phyloP scores from a whole-genome alignment of 345 rosid species.

The Tarenaya hassleriana region DNA sequence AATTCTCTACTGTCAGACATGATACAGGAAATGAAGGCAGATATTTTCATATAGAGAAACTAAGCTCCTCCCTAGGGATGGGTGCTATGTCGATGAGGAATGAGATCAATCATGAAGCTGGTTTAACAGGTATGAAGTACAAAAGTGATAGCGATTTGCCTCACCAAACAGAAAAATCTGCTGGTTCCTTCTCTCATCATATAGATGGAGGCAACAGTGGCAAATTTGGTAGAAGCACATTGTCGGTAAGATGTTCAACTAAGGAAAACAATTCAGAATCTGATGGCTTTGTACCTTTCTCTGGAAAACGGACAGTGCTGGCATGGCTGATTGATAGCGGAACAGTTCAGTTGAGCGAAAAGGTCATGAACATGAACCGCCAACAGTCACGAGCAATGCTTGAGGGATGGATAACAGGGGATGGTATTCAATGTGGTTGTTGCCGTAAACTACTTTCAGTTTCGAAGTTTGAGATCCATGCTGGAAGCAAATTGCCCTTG shows the following conservation, averaged over 20 bases:
- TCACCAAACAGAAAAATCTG: no score
- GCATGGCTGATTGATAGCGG: conserved; percentile 78
- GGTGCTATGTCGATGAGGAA: conserved; percentile 42
- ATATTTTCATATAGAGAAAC: conserved; percentile 53
- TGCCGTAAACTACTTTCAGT: conserved; percentile 62
- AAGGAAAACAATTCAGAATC: conserved; percentile 36
- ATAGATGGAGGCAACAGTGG: conserved; percentile 57
- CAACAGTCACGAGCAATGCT: conserved; percentile 36
- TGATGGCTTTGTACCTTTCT: conserved; percentile 54
- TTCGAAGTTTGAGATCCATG: conserved; percentile 75
- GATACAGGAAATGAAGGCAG: conserved; percentile 44
- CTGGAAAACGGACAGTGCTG: conserved; percentile 61
- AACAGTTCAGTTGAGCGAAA: conserved; percentile 45
- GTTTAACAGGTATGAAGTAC: conserved; percentile 26
- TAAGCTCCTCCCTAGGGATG: conserved; percentile 53
- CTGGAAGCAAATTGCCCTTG: conserved; percentile 64
- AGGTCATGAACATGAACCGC: conserved; percentile 65
- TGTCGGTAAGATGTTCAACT: conserved; percentile 54
- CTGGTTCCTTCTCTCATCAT: conserved; percentile 33
- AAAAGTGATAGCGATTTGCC: no score
- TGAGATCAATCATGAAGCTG: conserved; percentile 31
- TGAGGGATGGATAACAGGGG: conserved; percentile 68
- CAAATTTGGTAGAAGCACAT: conserved; percentile 61
- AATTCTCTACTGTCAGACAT: conserved; percentile 28
- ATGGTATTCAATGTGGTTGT: conserved; percentile 87